Conservation (phyloP, 495 filamentous ascomycete genomes). For the Apiosordaria backusii region DNA sequence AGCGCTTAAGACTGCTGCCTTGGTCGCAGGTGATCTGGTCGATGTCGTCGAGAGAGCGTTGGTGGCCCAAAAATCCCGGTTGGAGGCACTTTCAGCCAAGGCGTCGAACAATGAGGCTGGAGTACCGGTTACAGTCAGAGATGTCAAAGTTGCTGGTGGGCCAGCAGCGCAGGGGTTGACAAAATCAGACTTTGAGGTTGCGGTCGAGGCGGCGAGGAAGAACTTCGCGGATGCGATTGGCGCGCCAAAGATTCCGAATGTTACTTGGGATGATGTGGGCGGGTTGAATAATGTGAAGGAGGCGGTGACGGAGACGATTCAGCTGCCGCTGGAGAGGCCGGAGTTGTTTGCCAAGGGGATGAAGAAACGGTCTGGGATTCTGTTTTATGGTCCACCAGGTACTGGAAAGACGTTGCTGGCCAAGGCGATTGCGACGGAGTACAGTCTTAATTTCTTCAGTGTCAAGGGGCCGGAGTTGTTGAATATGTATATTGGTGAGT, state of each 20-base stretch:
- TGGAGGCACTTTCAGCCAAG: constrained; percentile 61
- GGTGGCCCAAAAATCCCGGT: constrained; percentile 65
- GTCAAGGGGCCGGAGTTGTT: constrained; percentile 96
- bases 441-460: constrained; percentile 97
- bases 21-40: constrained; percentile 89
- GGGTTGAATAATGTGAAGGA: constrained; percentile 92
- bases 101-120: constrained; percentile 32
- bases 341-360: constrained; percentile 97
- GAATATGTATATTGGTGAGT: constrained; percentile 99
- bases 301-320: constrained; percentile 93
- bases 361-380: constrained; percentile 96
- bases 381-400: constrained; percentile 96
- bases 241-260: constrained; percentile 96
- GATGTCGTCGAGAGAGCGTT: constrained; percentile 91
- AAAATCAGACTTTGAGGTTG: constrained; percentile 83
- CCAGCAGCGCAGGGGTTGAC: constrained; percentile 70
- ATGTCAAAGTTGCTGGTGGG: constrained; percentile 88
- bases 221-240: constrained; percentile 98
- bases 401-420: constrained; percentile 96
- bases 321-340: constrained; percentile 84
- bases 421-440: constrained; percentile 97
- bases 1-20: constrained; percentile 90
- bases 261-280: constrained; percentile 94
- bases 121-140: constrained; percentile 59
- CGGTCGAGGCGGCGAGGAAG: constrained; percentile 90